These are phyloP conservation scores for Aspergillus transmontanensis DNA, from an alignment of 2,329 filamentous ascomycete species.

Conservation along the genomic window DNA sequence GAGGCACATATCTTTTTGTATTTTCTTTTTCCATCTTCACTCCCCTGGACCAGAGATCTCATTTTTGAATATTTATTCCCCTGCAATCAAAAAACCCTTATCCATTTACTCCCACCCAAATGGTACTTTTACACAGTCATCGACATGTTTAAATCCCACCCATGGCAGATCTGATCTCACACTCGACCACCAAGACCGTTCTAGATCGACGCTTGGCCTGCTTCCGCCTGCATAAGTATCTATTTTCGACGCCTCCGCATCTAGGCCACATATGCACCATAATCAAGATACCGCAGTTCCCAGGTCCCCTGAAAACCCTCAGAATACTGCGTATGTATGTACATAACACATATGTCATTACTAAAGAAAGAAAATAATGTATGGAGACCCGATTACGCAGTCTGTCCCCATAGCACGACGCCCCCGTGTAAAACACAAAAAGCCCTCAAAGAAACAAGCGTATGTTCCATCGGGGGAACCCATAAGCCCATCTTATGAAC, in stretches of 20 bases:
- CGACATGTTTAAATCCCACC: neutral
- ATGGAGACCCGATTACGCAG: neutral
- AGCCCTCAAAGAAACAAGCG: neutral
- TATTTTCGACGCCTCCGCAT: neutral
- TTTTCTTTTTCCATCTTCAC: neutral
- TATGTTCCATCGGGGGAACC: neutral
- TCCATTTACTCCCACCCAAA: no score
- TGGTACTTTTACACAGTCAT: no score
- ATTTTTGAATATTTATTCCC: neutral
- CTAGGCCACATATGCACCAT: neutral
- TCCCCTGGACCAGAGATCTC: neutral
- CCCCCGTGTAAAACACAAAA: neutral
- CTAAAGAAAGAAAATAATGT: neutral
- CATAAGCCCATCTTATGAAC: neutral
- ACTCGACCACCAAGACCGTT: neutral
- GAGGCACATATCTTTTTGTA: neutral
- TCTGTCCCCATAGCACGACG: neutral
- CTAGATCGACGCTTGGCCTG: neutral
- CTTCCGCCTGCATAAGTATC: neutral
- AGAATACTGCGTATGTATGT: neutral
- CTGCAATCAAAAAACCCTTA: no score
- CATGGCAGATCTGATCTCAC: neutral
- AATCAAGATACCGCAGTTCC: no score
- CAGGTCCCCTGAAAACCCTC: neutral
- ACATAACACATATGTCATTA: neutral